Evolutionary conservation across 2,329 filamentous ascomycete species (phyloP), one percentile per base, ranked within the genome.

Genomic region (Amauroascus verrucosus): DNA sequence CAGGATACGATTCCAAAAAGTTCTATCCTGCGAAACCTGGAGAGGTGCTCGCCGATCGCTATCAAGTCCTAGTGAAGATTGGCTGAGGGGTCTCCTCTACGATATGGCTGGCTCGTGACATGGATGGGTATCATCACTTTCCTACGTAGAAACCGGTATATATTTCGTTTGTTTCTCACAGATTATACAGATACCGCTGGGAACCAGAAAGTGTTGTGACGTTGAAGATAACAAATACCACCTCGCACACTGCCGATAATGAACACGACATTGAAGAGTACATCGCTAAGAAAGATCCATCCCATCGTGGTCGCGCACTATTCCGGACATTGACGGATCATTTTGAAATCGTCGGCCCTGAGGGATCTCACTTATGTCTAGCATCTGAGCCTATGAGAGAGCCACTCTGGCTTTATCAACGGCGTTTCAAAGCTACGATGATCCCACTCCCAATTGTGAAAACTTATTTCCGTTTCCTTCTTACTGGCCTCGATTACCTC

Each of bases 401-500:
- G 53, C 63, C 64, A 18, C 54, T 67, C n/a, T 65, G 63, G 59
- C 32, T 62, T 11, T 63, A 62, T 38, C 57, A 59, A 54, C 48
- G 55, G 24, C 61, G 60, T 44, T 63, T 61, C 18, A 58, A 56
- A 14, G 55, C 54, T 6, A 40, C 48, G 26, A 58, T 47, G 13
- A 58, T 67, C 33, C 62, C 59, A 20, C 57, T 60, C 24, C 54
- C 55, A 16, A 57, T 65, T 33, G 56, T 65, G n/a, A 67, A 65
- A 50, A 55, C 58, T 24, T 56, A 64, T 43, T 16, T 70, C 9
- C 62, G 58, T 7, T 57, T 65, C 26, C 60, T 72, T n/a, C 63
- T 72, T 6, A 54, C 62, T 46, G 65, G 65, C 6, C 64, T 72
- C 1, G 65, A 71, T 35, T 72, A 69, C 53, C 62, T 72, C 13